Base-by-base conservation (phyloP, 192 early-diverging fungal species). In the Coemansia sp. region DNA sequence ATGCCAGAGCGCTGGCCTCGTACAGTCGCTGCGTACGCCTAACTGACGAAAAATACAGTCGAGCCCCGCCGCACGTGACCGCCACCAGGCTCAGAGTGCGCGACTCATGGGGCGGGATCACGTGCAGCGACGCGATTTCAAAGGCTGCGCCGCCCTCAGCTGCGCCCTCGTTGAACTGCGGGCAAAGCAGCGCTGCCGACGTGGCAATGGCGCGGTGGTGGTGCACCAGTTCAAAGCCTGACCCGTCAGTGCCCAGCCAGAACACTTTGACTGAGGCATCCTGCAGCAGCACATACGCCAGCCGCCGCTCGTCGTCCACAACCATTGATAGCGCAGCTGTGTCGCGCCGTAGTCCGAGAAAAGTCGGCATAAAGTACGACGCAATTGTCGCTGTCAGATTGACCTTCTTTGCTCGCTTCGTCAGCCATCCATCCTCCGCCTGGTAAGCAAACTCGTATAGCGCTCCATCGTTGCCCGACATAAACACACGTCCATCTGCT, bases 391-490 rank as follows among this genome's bases (percentile, higher is more conserved):
- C 61, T 14, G 91, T 87, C 38, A 90, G 83, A 64, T 94, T 90
- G 41, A 86, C 73, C 67, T 92, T 92, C 15, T 82, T 80, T 54
- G 91, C 90, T 53, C 86, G 87, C 26, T 85, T 75, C 10, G 81
- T 87, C 66, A 95, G 91, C 92, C 92, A 95, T 6, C 90, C 88
- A 50, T 96, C 95, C 42, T 86, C 85, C 9, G 88, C 74, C 72
- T 92, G 88, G 67, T 98, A 98, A 27, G 79, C 79, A 34, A 98
- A 79, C 76, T 98, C 95, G 79, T 91, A 95, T 11, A 98, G 63
- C 56, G 87, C 83, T 24, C 91, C 91, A 67, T 95, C 88, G 58
- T 86, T 86, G 42, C 95, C 94, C 22, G 86, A 74, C 91, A 95
- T 91, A 57, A 97, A 95, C 32, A 98, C 88, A 4, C 96, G 82